phyloP scores from a whole-genome alignment of 1,284 basidiomycete species.

The Stygiomarasmius scandens region DNA sequence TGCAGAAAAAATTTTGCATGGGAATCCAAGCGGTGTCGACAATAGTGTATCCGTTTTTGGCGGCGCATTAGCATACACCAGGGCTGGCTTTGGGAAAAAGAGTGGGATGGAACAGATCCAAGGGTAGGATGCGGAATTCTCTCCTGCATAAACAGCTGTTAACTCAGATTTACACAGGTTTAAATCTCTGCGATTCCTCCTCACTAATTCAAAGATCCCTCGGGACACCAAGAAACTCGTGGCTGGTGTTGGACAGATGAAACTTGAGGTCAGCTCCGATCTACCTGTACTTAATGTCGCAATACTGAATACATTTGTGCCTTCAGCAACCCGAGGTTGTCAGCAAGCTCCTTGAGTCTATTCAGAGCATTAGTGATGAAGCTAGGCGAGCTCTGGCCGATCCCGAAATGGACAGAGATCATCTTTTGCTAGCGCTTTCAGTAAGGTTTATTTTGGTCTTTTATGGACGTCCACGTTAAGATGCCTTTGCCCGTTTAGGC shows the following conservation, averaged over 20 bases:
- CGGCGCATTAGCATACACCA: constrained; percentile 90
- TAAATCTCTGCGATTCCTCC: constrained; percentile 71
- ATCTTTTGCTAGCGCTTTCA: constrained; percentile 61
- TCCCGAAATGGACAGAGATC: constrained; percentile 60
- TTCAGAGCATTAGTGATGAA: constrained; percentile 83
- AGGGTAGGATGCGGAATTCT: constrained; percentile 58
- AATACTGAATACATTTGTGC: constrained; percentile 5
- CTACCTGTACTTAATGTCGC: constrained; percentile 9
- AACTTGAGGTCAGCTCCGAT: constrained; percentile 54
- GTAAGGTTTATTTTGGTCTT: constrained; percentile 40
- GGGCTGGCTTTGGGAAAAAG: constrained; percentile 75
- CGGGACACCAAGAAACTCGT: constrained; percentile 96
- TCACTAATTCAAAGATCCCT: constrained; percentile 92
- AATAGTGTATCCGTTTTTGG: constrained; percentile 95
- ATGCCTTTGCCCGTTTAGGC: constrained; percentile 41
- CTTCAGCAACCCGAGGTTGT: constrained; percentile 78
- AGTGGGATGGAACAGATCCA: constrained; percentile 85
- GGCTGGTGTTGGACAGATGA: constrained; percentile 81
- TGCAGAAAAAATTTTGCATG: constrained; percentile 95
- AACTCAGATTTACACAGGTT: constrained; percentile 32
- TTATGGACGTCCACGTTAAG: not conserved
- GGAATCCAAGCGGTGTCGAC: constrained; percentile 97
- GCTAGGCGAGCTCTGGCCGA: constrained; percentile 78
- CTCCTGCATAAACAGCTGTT: not conserved
- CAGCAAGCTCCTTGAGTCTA: constrained; percentile 71